Conservation (phyloP, 2,329 filamentous ascomycete genomes). For the Cadophora sp. region DNA sequence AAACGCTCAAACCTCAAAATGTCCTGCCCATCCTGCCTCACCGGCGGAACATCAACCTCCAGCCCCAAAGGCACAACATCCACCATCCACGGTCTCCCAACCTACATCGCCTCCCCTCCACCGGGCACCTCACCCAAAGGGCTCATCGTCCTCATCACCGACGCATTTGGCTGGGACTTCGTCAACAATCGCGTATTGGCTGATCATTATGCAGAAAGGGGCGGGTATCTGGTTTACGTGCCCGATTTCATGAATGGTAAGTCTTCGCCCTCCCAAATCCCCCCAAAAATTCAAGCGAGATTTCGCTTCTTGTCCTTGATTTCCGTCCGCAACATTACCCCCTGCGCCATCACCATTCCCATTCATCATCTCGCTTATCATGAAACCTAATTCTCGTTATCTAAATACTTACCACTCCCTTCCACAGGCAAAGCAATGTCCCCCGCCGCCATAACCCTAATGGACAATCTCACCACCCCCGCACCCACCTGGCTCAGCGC, state of each 20-base stretch:
- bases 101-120: slow-evolving; percentile 52
- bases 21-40: slow-evolving; percentile 42
- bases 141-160: slow-evolving; percentile 55
- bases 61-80: slow-evolving; percentile 48
- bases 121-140: slow-evolving; percentile 46
- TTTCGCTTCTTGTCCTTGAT: too few relatives aligned
- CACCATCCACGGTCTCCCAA: slow-evolving; percentile 51
- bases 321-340: too few relatives aligned
- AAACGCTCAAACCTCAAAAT: slow-evolving; percentile 1
- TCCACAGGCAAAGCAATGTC: slow-evolving; percentile 19
- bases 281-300: too few relatives aligned
- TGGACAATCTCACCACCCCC: slow-evolving; percentile 32
- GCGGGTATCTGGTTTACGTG: slow-evolving; percentile 53
- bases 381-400: too few relatives aligned
- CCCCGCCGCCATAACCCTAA: slow-evolving; percentile 21
- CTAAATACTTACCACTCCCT: too few relatives aligned
- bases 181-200: slow-evolving; percentile 55
- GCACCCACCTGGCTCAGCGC: slow-evolving; percentile 28
- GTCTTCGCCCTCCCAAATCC: too few relatives aligned
- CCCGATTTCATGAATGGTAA: slow-evolving; percentile 57
- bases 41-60: slow-evolving; percentile 49
- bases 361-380: too few relatives aligned
- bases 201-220: slow-evolving; percentile 54
- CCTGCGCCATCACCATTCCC: too few relatives aligned
- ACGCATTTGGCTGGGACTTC: slow-evolving; percentile 58